Percentiles rank a stretch among this genome's conserved stretches.
Conservation (phyloP, 768 basidiomycete genomes). For the Termitomyces sp. region DNA sequence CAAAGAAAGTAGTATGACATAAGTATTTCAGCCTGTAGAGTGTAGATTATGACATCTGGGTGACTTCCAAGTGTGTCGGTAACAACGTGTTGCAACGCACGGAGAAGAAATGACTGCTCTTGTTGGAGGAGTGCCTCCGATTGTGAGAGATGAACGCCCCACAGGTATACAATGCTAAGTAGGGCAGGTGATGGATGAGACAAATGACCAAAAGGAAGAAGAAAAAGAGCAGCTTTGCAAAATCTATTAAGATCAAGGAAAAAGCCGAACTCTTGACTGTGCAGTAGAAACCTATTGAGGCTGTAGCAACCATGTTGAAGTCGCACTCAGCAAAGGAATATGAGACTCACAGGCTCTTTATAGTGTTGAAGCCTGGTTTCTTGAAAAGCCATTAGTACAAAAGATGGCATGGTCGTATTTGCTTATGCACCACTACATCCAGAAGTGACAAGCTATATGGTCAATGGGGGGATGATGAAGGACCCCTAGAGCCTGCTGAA, state of each 20-base stretch:
- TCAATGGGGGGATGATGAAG: conserved; percentile 32
- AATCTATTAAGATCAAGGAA: conserved; percentile 53
- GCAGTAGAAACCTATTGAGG: conserved; percentile 51
- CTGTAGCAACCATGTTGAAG: conserved; percentile 25
- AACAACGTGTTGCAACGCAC: conserved; percentile 41
- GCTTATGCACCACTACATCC: conserved; percentile 30
- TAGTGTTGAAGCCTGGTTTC: conserved; percentile 32
- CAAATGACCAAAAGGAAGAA: conserved; percentile 40
- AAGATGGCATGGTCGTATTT: not conserved
- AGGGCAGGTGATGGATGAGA: conserved; percentile 44
- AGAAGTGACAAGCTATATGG: conserved; percentile 29
- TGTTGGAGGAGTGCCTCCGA: conserved; percentile 32
- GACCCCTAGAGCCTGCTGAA: conserved; percentile 38
- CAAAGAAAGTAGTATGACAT: conserved; percentile 62
- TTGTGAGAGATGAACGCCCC: conserved; percentile 46
- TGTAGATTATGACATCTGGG: conserved; percentile 42
- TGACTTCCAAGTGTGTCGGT: conserved; percentile 43
- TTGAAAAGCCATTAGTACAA: conserved; percentile 14
- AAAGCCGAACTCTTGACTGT: conserved; percentile 57
- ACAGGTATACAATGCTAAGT: conserved; percentile 43
- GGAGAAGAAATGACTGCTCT: conserved; percentile 42
- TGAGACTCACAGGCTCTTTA: conserved; percentile 31
- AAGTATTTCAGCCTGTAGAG: conserved; percentile 59
- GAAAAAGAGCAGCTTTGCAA: conserved; percentile 40
- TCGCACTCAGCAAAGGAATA: not conserved